Base-by-base conservation (phyloP, 768 basidiomycete species). In the Psilocybe sp. region DNA sequence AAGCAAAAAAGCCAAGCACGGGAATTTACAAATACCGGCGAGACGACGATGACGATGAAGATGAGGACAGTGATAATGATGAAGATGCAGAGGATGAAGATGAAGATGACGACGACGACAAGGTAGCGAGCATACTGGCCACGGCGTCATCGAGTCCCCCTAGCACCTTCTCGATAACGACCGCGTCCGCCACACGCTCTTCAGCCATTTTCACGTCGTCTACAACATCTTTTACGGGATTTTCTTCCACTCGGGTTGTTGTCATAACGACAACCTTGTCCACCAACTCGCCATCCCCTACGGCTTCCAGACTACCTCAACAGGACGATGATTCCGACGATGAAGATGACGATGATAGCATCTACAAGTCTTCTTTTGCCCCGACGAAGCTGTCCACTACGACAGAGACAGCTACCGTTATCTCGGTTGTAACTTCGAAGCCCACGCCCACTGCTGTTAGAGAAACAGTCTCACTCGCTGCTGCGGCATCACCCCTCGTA, bases 31-130 rank as follows among this genome's bases (percentile, higher is more conserved):
- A 28, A 10, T 36, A n/a, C 9, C n/a, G 16, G 16, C 38, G 13
- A 32, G 23, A 44, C 28, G 36, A 12, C 5, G 53, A 42, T 46
- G 32, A 40, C 2, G 19, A 28, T 20, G 49, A 37, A 31, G 51
- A 52, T 36, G 50, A 55, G 2, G 51, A 47, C 19, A 51, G 56
- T 32, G 47, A 48, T 15, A 35, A 50, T 16, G 16, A 19, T 28
- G 47, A 44, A 1, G 33, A 49, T 28, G 47, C 40, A n/a, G 14
- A 12, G 5, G 15, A 31, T 19, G 19, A 20, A 2, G 38, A 41
- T 23, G 40, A 7, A 19, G 32, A 19, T 3, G 41, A 36, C 15
- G 34, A 44, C 38, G 43, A 33, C 10, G 34, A 50, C 14, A 34
- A 39, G 28, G 15, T n/a, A n/a, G n/a, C n/a, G n/a, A n/a, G n/a